Percentiles rank a stretch among this genome's conserved stretches.
Evolutionary conservation across 73 alveolate species (phyloP).

Genomic region (Stentor roeselii): DNA sequence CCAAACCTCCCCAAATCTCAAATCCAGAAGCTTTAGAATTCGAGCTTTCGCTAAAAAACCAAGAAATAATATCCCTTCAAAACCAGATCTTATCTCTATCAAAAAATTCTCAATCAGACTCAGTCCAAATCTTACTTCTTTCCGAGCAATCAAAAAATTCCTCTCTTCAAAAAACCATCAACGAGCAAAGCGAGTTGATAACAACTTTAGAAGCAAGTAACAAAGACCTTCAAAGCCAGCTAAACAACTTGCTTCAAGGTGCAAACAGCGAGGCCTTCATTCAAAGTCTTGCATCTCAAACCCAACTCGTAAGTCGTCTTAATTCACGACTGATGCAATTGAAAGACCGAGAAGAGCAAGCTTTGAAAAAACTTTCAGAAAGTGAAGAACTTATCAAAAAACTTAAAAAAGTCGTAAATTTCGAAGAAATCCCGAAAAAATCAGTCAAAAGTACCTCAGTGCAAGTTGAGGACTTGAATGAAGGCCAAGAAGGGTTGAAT

Average conservation of each 20-base stretch:
- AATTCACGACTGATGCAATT: constrained; percentile 1
- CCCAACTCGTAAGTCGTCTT: not conserved
- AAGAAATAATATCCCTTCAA: not conserved
- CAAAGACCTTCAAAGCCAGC: constrained; percentile 40
- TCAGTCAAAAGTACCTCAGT: constrained; percentile 27
- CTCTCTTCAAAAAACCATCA: no score
- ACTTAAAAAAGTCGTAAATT: not conserved
- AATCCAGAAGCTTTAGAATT: not conserved
- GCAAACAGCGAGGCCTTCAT: not conserved
- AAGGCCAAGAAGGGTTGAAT: constrained; percentile 33
- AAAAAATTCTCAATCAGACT: no score
- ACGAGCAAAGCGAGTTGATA: no score
- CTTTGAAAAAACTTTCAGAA: not conserved
- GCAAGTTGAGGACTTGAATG: not conserved
- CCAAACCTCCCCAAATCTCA: not conserved
- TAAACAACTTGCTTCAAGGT: not conserved
- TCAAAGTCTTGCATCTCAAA: constrained; percentile 21
- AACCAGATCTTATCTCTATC: constrained; percentile 26
- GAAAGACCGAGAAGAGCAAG: constrained; percentile 10
- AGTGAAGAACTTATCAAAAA: constrained; percentile 8
- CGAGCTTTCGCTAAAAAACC: constrained; percentile 13
- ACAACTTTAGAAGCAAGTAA: constrained; percentile 15
- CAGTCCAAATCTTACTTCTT: no score
- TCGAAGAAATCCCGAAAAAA: not conserved
- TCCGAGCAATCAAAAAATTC: no score